These are phyloP conservation scores for Castanopsis chinensis DNA, from an alignment of 306 rosid species.

Conservation along the genomic window DNA sequence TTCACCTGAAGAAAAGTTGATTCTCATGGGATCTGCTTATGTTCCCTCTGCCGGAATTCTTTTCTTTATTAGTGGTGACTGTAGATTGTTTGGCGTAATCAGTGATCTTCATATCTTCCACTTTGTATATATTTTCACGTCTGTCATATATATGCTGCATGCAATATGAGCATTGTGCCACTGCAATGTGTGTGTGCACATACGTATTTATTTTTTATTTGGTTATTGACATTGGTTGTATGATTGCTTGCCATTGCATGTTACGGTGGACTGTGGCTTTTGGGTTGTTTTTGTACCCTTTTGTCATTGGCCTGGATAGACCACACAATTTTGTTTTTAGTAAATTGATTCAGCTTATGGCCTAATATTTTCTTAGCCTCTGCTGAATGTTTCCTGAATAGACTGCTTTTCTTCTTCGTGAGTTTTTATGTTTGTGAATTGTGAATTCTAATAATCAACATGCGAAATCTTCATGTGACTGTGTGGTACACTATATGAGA, in stretches of 20 bases:
- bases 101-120: neutral
- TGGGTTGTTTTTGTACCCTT: neutral
- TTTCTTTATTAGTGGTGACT: neutral
- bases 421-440: neutral
- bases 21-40: neutral
- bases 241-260: neutral
- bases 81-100: conserved; percentile 14
- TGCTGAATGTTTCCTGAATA: neutral
- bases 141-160: neutral
- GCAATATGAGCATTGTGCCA: neutral
- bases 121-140: neutral
- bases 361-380: neutral
- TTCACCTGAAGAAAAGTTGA: neutral
- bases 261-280: neutral
- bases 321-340: no score
- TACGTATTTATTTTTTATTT: no score
- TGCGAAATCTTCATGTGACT: neutral
- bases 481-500: no score
- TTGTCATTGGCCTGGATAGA: neutral
- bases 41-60: neutral
- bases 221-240: no score
- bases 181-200: no score
- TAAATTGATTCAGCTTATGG: neutral
- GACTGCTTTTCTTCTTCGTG: neutral
- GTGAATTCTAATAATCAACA: neutral